phyloP scores from a whole-genome alignment of 306 rosid genomes.

The Heteromeles arbutifolia region DNA sequence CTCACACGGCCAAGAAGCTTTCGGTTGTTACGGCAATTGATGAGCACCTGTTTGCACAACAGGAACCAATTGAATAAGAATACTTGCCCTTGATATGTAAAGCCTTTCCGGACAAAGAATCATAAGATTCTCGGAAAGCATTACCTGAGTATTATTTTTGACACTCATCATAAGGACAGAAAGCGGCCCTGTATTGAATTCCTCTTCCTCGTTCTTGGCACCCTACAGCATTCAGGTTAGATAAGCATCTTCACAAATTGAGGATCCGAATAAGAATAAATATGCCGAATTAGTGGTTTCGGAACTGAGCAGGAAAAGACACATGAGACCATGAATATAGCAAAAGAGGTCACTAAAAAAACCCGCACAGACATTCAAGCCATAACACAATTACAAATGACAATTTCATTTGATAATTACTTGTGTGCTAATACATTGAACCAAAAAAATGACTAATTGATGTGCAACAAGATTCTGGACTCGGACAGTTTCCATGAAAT shows the following conservation, averaged over 20 bases:
- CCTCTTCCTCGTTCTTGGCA: slow-evolving; percentile 74
- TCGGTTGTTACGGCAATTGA: slow-evolving; percentile 80
- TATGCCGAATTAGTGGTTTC: neutral
- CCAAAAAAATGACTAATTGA: neutral
- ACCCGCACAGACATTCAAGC: neutral
- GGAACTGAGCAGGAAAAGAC: neutral
- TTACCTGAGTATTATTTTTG: slow-evolving; percentile 83
- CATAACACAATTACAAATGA: neutral
- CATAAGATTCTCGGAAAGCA: neutral
- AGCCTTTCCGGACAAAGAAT: neutral
- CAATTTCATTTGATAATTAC: neutral
- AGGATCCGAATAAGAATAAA: neutral
- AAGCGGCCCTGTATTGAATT: slow-evolving; percentile 85
- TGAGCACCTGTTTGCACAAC: slow-evolving; percentile 48
- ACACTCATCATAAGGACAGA: slow-evolving; percentile 96
- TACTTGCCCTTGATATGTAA: neutral
- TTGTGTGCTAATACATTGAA: neutral
- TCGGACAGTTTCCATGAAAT: neutral
- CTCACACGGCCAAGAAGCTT: slow-evolving; percentile 89
- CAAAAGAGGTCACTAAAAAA: no score
- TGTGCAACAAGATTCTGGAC: neutral
- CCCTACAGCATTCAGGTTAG: slow-evolving; percentile 20
- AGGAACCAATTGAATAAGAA: neutral
- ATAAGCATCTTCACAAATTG: neutral
- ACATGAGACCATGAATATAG: neutral